These are phyloP conservation scores for Choiromyces venosus DNA, from an alignment of 495 filamentous ascomycete species.

Conservation along the genomic window DNA sequence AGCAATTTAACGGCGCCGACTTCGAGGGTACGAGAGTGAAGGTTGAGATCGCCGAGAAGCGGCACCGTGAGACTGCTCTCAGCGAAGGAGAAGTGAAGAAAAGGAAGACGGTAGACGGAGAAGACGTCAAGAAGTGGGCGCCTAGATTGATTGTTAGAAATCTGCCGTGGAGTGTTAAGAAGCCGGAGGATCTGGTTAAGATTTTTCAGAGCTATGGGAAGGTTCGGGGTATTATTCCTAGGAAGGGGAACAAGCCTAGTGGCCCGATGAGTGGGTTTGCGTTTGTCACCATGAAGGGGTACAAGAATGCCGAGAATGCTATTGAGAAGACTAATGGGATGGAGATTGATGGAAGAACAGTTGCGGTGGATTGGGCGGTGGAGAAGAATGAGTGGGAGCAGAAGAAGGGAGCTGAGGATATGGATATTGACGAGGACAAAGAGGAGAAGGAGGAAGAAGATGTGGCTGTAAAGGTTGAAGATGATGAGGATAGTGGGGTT, in stretches of 20 bases:
- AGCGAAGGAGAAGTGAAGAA: slow-evolving; percentile 48
- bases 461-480: slow-evolving; percentile 47
- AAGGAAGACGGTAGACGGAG: slow-evolving; percentile 49
- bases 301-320: slow-evolving; percentile 88
- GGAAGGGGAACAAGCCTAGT: slow-evolving; percentile 59
- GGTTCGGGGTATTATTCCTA: slow-evolving; percentile 77
- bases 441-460: slow-evolving; percentile 44
- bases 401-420: slow-evolving; percentile 33
- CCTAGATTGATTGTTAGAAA: slow-evolving; percentile 92
- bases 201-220: slow-evolving; percentile 86
- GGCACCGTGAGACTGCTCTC: slow-evolving; percentile 61
- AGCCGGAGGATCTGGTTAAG: slow-evolving; percentile 65
- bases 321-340: slow-evolving; percentile 80
- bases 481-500: slow-evolving; percentile 45
- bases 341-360: slow-evolving; percentile 72
- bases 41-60: slow-evolving; percentile 79
- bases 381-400: slow-evolving; percentile 81
- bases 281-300: slow-evolving; percentile 83
- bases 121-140: slow-evolving; percentile 48
- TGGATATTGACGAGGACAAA: slow-evolving; percentile 40
- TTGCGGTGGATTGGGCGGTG: slow-evolving; percentile 95
- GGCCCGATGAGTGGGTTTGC: slow-evolving; percentile 66
- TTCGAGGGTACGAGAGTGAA: slow-evolving; percentile 74
- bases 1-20: slow-evolving; percentile 66
- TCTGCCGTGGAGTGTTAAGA: slow-evolving; percentile 91